Percentiles rank a stretch among this genome's conserved stretches.
Conservation (phyloP, 768 basidiomycete genomes). For the Cantharellus cinnabarinus region DNA sequence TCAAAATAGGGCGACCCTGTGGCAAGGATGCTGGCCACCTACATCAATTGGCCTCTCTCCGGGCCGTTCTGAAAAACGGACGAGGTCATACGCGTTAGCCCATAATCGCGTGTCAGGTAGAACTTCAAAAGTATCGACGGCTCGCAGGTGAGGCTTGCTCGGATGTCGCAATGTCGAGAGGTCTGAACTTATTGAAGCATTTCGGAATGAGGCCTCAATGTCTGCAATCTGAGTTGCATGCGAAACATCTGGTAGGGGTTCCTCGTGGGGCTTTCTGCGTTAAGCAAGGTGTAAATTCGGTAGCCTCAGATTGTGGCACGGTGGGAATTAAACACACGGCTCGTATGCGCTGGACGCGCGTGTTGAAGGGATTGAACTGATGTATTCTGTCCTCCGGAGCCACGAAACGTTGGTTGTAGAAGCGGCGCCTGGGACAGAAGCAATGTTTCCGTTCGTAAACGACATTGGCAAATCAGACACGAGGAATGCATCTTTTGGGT, state of each 20-base stretch:
- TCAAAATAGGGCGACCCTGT: not conserved
- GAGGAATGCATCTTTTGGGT: slow-evolving; percentile 41
- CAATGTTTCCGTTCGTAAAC: slow-evolving; percentile 5
- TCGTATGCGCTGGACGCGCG: not conserved
- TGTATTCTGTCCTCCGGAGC: slow-evolving; percentile 84
- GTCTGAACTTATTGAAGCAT: slow-evolving; percentile 31
- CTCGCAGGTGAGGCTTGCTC: slow-evolving; percentile 51
- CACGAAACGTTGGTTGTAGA: slow-evolving; percentile 44
- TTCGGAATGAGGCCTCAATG: slow-evolving; percentile 53
- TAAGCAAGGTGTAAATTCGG: not conserved
- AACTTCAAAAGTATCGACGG: slow-evolving; percentile 64
- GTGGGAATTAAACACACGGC: not conserved
- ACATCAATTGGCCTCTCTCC: slow-evolving; percentile 60
- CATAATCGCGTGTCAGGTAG: slow-evolving; percentile 73
- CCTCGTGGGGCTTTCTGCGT: slow-evolving; percentile 27
- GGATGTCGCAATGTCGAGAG: slow-evolving; percentile 48
- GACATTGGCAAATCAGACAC: not conserved
- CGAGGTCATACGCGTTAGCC: slow-evolving; percentile 77
- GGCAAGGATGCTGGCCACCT: slow-evolving; percentile 11
- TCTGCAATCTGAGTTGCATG: slow-evolving; percentile 52
- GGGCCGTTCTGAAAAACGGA: slow-evolving; percentile 68
- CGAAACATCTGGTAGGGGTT: slow-evolving; percentile 43
- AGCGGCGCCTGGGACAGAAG: not conserved
- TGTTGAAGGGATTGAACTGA: slow-evolving; percentile 22
- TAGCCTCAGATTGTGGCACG: not conserved